Evolutionary conservation across 208 protist species (phyloP).

Genomic region (Leishmania aethiopica): DNA sequence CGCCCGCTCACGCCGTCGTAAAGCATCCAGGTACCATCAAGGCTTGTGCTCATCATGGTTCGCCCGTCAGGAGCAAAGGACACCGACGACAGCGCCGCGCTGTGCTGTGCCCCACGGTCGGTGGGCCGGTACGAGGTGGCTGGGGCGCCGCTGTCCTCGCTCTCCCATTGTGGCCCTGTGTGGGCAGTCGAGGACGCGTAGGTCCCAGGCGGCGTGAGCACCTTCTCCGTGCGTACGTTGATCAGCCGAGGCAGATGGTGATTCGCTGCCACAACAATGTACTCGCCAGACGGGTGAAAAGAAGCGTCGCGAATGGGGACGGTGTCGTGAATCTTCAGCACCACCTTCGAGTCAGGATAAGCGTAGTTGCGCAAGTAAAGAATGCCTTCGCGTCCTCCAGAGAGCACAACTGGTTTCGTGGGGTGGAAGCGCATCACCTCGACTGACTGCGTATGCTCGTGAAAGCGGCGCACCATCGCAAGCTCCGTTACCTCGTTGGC

Average conservation of each 20-base stretch:
- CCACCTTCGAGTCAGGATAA: slow-evolving; percentile 50
- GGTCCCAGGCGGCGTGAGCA: slow-evolving; percentile 53
- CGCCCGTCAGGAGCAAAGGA: slow-evolving; percentile 64
- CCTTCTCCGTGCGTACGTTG: slow-evolving; percentile 61
- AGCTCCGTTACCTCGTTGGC: slow-evolving; percentile 87
- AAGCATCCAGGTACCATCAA: slow-evolving; percentile 77
- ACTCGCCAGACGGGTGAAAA: slow-evolving; percentile 86
- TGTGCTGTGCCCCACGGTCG: slow-evolving; percentile 48
- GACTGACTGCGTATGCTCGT: slow-evolving; percentile 73
- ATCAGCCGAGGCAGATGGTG: slow-evolving; percentile 70
- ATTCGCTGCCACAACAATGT: slow-evolving; percentile 78
- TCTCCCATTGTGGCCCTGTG: slow-evolving; percentile 14
- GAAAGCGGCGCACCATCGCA: slow-evolving; percentile 64
- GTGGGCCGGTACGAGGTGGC: slow-evolving; percentile 15
- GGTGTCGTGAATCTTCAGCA: slow-evolving; percentile 70
- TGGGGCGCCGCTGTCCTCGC: slow-evolving; percentile 5
- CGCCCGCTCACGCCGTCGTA: slow-evolving; percentile 82
- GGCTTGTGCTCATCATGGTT: slow-evolving; percentile 58
- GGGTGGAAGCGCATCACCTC: slow-evolving; percentile 86
- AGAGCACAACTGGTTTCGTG: slow-evolving; percentile 52
- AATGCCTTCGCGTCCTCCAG: slow-evolving; percentile 67
- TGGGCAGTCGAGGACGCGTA: slow-evolving; percentile 27
- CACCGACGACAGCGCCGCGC: slow-evolving; percentile 65
- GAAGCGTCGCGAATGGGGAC: slow-evolving; percentile 69
- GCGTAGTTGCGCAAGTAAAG: slow-evolving; percentile 76